Evolutionary conservation across 257 asterid species (phyloP).

Genomic region (Nicotiana tabacum): DNA sequence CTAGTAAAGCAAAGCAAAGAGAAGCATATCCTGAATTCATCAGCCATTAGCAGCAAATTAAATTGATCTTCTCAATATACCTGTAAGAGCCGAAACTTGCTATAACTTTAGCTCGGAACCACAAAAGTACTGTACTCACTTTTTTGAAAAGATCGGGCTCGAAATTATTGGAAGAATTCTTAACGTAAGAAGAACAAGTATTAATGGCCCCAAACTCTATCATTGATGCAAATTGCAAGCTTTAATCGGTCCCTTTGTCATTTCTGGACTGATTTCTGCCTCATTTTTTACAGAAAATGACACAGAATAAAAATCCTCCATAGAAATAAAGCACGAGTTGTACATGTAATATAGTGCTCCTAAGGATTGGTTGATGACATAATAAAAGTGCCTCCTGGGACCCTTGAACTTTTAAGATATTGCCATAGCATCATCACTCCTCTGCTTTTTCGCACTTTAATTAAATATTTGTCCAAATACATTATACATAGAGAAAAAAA

Average conservation of each 20-base stretch:
- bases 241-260: constrained; percentile 1
- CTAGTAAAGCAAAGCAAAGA: neutral
- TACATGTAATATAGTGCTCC: constrained; percentile 13
- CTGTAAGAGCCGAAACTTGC: too few relatives aligned
- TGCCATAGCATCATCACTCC: too few relatives aligned
- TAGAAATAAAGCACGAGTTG: constrained; percentile 8
- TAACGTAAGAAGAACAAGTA: too few relatives aligned
- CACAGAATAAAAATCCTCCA: neutral
- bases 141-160: too few relatives aligned
- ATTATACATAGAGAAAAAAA: neutral
- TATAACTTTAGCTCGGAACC: too few relatives aligned
- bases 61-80: neutral
- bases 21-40: neutral
- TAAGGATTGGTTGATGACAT: constrained; percentile 22
- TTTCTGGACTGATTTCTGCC: neutral
- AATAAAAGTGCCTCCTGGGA: constrained; percentile 6
- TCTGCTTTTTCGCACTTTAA: neutral
- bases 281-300: neutral
- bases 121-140: too few relatives aligned
- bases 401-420: neutral
- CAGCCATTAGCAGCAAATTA: neutral
- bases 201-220: neutral
- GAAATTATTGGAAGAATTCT: too few relatives aligned
- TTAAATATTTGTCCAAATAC: neutral
- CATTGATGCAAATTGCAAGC: neutral